phyloP scores from a whole-genome alignment of 148 eudicot species.

The Persicaria tinctoria region DNA sequence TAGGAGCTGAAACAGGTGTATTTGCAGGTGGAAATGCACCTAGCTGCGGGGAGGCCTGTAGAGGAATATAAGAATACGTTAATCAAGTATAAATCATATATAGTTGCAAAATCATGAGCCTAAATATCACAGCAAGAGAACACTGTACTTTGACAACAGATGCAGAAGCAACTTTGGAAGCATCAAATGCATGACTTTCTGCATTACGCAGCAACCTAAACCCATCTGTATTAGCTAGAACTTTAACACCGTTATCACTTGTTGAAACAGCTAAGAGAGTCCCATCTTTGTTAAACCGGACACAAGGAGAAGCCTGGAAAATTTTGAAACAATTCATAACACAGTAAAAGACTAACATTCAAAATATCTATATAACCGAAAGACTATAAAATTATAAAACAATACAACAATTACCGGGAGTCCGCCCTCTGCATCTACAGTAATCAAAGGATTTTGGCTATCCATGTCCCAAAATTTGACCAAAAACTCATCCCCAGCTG shows the following conservation, averaged over 20 bases:
- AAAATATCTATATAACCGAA: constrained; percentile 1
- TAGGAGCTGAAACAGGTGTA: constrained; percentile 40
- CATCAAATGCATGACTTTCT: constrained; percentile 14
- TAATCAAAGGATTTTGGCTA: constrained; percentile 36
- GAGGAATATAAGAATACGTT: neutral
- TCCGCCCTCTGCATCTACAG: constrained; percentile 48
- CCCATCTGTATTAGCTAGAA: constrained; percentile 56
- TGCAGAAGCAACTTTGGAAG: constrained; percentile 13
- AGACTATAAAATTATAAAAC: neutral
- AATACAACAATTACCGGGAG: constrained; percentile 45
- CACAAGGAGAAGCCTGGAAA: constrained; percentile 51
- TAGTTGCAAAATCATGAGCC: constrained; percentile 3
- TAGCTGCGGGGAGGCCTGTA: constrained; percentile 31
- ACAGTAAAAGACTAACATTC: neutral
- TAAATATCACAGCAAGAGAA: neutral
- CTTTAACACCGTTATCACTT: constrained; percentile 47
- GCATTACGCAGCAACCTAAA: constrained; percentile 37
- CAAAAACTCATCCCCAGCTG: constrained; percentile 66
- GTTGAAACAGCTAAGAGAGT: constrained; percentile 54
- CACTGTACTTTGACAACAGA: constrained; percentile 12
- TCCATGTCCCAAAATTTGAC: constrained; percentile 79
- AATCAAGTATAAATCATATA: neutral
- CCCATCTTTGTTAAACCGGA: constrained; percentile 63
- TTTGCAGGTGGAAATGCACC: constrained; percentile 47
- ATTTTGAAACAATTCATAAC: neutral